Conservation (phyloP, 768 basidiomycete genomes). For the Suillus clintonianus region DNA sequence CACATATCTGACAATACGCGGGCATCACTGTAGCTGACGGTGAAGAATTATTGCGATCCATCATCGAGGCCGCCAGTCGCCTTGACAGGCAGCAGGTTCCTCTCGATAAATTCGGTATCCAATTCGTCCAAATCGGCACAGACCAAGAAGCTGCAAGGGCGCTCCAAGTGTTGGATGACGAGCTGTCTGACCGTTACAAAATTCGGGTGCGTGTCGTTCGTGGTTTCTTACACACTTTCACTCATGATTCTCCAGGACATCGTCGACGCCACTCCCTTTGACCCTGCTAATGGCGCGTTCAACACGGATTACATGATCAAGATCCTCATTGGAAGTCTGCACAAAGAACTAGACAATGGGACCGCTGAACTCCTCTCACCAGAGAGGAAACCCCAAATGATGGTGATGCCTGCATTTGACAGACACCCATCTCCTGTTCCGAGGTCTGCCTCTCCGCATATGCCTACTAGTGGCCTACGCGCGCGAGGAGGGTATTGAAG, state of each 20-base stretch:
- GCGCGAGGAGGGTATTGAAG: background rate
- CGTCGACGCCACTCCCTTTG: slow-evolving; percentile 47
- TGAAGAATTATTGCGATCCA: slow-evolving; percentile 24
- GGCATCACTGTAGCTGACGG: slow-evolving; percentile 23
- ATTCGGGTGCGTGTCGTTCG: slow-evolving; percentile 24
- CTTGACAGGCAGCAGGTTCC: slow-evolving; percentile 38
- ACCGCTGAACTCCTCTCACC: slow-evolving; percentile 14
- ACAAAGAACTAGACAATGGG: slow-evolving; percentile 18
- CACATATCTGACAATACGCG: slow-evolving; percentile 5
- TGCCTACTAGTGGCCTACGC: background rate
- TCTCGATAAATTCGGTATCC: slow-evolving; percentile 44
- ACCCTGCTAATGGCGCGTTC: slow-evolving; percentile 29
- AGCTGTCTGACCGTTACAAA: slow-evolving; percentile 31
- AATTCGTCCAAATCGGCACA: slow-evolving; percentile 49
- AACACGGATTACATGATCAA: slow-evolving; percentile 38
- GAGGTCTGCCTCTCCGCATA: background rate
- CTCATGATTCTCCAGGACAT: slow-evolving; percentile 36
- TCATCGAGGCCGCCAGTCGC: slow-evolving; percentile 39
- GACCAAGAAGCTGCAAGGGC: slow-evolving; percentile 39
- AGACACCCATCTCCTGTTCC: background rate
- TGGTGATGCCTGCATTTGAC: background rate
- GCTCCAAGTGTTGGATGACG: slow-evolving; percentile 42
- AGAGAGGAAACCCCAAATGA: background rate
- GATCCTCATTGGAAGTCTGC: slow-evolving; percentile 31
- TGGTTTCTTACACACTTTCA: background rate